Conservation (phyloP, 2,329 filamentous ascomycete species). For the Pyrenochaeta sp. region DNA sequence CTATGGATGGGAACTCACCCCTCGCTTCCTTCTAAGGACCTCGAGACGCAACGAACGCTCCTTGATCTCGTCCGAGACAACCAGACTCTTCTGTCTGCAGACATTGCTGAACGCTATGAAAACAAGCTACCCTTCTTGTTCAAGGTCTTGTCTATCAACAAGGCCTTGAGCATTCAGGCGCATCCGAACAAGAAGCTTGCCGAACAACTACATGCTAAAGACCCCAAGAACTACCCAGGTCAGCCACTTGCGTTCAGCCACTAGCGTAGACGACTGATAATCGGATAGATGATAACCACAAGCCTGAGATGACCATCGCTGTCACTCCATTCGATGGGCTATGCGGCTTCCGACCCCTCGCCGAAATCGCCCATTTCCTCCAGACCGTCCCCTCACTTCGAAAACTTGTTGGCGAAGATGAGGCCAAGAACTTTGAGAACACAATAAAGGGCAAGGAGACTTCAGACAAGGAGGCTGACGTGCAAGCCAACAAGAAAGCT, state of each 20-base stretch:
- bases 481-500: slow-evolving; percentile 74
- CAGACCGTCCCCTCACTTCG: slow-evolving; percentile 65
- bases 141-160: slow-evolving; percentile 96
- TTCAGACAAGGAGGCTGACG: slow-evolving; percentile 55
- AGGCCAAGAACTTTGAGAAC: slow-evolving; percentile 55
- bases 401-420: slow-evolving; percentile 58
- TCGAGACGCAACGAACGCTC: slow-evolving; percentile 82
- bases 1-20: slow-evolving; percentile 99
- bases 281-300: slow-evolving; percentile 91
- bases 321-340: slow-evolving; percentile 96
- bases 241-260: slow-evolving; percentile 6
- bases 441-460: slow-evolving; percentile 62
- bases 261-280: slow-evolving; percentile 12
- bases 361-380: slow-evolving; percentile 87
- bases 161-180: slow-evolving; percentile 95
- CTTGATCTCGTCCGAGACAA: slow-evolving; percentile 90
- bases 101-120: slow-evolving; percentile 78
- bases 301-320: slow-evolving; percentile 99
- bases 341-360: slow-evolving; percentile 90
- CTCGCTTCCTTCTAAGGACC: slow-evolving; percentile 90
- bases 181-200: slow-evolving; percentile 96
- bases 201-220: slow-evolving; percentile 82
- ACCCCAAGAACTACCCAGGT: slow-evolving; percentile 91
- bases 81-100: slow-evolving; percentile 77
- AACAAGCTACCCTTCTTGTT: slow-evolving; percentile 93